phyloP scores from a whole-genome alignment of 805 yeast genomes.

The Metschnikowia lochheadii region DNA sequence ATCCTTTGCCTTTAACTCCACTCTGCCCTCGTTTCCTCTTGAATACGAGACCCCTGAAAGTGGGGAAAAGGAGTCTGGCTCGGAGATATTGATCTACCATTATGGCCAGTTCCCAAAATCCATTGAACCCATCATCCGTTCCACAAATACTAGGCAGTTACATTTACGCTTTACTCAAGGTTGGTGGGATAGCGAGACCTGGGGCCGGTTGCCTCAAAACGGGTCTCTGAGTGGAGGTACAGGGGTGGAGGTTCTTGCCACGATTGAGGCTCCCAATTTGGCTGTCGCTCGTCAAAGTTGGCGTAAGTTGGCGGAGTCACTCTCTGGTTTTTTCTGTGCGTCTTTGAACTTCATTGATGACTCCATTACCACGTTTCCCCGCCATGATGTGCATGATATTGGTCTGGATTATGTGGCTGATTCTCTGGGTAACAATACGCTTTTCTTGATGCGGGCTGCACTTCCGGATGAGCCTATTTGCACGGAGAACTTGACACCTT shows the following conservation, averaged over 20 bases:
- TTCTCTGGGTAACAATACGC: conserved; percentile 29
- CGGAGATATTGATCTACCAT: conserved; percentile 30
- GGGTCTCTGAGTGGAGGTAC: conserved; percentile 84
- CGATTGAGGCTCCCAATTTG: conserved; percentile 58
- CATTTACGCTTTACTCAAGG: conserved; percentile 90
- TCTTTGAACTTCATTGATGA: conserved; percentile 85
- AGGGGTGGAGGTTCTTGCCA: conserved; percentile 92
- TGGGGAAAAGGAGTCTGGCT: not conserved
- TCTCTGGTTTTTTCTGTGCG: conserved; percentile 94
- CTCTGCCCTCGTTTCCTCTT: conserved; percentile 44
- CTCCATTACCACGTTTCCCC: conserved; percentile 62
- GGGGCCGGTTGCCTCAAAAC: conserved; percentile 76
- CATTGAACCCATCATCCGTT: conserved; percentile 68
- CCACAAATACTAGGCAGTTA: conserved; percentile 65
- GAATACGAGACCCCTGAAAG: conserved; percentile 15
- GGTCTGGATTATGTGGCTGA: conserved; percentile 24
- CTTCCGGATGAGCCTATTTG: conserved; percentile 94
- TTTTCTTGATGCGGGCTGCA: conserved; percentile 72
- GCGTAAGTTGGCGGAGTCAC: conserved; percentile 65
- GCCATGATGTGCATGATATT: conserved; percentile 34
- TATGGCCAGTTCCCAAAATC: conserved; percentile 75
- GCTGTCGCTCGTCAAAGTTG: conserved; percentile 60
- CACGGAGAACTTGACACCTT: conserved; percentile 94
- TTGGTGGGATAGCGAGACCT: conserved; percentile 84
- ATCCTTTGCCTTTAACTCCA: conserved; percentile 64